Conservation (phyloP, 106 monocot species). For the Hemerocallis citrina region DNA sequence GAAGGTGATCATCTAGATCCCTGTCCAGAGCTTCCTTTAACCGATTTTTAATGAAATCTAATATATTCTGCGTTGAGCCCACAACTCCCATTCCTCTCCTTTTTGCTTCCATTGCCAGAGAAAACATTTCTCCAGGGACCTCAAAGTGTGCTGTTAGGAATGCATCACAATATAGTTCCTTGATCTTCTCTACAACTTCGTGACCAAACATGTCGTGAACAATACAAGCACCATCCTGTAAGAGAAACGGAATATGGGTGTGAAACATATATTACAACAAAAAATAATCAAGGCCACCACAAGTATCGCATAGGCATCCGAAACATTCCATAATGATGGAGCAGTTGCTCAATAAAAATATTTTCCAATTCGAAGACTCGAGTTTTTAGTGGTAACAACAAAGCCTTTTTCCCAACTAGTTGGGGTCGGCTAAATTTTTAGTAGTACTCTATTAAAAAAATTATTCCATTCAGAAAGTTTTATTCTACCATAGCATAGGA, state of each 20-base stretch:
- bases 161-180: constrained; percentile 89
- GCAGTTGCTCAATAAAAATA: no score
- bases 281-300: no score
- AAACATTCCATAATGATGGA: no score
- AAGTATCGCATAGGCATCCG: no score
- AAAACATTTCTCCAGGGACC: constrained; percentile 98
- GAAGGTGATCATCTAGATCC: constrained; percentile 73
- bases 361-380: no score
- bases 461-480: no score
- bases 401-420: no score
- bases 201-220: constrained; percentile 98
- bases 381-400: no score
- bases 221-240: constrained; percentile 89
- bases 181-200: constrained; percentile 91
- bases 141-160: constrained; percentile 96
- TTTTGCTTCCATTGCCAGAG: constrained; percentile 96
- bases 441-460: no score
- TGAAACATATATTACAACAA: background rate
- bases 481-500: no score
- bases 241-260: constrained; percentile 6
- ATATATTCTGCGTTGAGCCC: constrained; percentile 90
- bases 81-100: constrained; percentile 97
- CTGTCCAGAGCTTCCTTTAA: constrained; percentile 74
- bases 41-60: constrained; percentile 82
- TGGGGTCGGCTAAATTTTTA: no score